Evolutionary conservation across 805 yeast species (phyloP), one percentile per base, ranked within the genome.

Genomic region (Kockiozyma suomiensis): DNA sequence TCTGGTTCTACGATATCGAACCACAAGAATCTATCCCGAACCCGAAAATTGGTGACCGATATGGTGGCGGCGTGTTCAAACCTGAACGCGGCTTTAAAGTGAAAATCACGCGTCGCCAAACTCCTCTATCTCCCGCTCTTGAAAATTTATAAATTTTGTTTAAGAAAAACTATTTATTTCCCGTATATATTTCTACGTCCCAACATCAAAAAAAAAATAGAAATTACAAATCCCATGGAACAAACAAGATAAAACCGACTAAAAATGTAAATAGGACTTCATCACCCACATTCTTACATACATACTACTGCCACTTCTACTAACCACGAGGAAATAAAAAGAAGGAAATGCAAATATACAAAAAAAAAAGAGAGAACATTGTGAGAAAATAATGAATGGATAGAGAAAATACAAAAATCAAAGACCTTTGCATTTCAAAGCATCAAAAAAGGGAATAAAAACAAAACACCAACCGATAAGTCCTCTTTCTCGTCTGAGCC

Each of bases 1-100:
- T 57, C 21, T 38, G 51, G 49, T 28, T 30, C 6, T 57, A 52
- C 25, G 62, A 57, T 32, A 42, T 56, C 19, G 56, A 52, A 30
- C 50, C 47, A 19, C 17, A 40, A 10, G 57, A 47, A 23, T 37
- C 26, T 2, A 13, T 53, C 1, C 57, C 57, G 19, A 37, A 45
- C 25, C 57, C 57, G 2, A 12, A 19, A n/a, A 46, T 53, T 2
- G 57, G 57, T 21, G 51, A 45, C n/a, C 25, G 45, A 3, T 53
- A 53, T 28, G 51, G 57, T n/a, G 40, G 28, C 12, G 57, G 57
- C 23, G 45, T 53, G 12, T 53, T 33, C 2, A 53, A 45, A 17
- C 51, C 57, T 6, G 57, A 35, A 21, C 15, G 38, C 17, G 38
- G 38, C 2, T 53, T 45, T 28, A 35, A 35, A 19, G 57, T 45